Base-by-base conservation (phyloP, 1,139 yeast species). In the Candida neerlandica region DNA sequence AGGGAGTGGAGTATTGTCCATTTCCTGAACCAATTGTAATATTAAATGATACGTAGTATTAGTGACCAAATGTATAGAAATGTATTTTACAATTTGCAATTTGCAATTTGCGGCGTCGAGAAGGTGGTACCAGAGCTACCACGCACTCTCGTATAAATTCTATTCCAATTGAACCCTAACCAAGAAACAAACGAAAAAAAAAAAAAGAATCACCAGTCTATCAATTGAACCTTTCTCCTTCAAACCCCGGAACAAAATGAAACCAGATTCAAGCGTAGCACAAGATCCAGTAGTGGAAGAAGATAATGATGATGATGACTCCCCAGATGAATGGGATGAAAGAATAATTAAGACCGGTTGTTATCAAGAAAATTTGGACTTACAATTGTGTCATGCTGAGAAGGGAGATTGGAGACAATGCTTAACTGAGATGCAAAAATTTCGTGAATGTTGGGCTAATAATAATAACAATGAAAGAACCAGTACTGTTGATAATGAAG, bases 381-480 rank as follows among this genome's bases (percentile, higher is more conserved):
- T 87, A 26, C 90, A 84, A 56, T 65, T 87, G 29, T 87, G 96
- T 55, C 92, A 86, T 62, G 91, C 92, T 6, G 94, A 87, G 55
- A 85, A 83, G 0, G 85, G 86, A 3, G 95, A 87, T 63, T 87
- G 95, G 96, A 70, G 95, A 54, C 70, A 82, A 62, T 87, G 96
- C 57, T 57, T 79, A 2, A 67, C 71, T 29, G 92, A 87, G 72
- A 82, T 86, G 88, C 73, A 75, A 41, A 87, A 81, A 1, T 86
- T 86, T 61, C 75, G 80, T 46, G 73, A 79, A 58, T 86, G 95
- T 66, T 86, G 95, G 95, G 80, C 68, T 7, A 65, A 54, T 15
- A 76, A 83, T 62, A 74, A 77, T 51, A 86, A 86, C 60, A 75
- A 84, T 63, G 70, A 71, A 48, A 67, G 92, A 38, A 81, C 86